These are phyloP conservation scores for Mortierella hygrophila DNA, from an alignment of 192 early-diverging fungal species.

Conservation along the genomic window DNA sequence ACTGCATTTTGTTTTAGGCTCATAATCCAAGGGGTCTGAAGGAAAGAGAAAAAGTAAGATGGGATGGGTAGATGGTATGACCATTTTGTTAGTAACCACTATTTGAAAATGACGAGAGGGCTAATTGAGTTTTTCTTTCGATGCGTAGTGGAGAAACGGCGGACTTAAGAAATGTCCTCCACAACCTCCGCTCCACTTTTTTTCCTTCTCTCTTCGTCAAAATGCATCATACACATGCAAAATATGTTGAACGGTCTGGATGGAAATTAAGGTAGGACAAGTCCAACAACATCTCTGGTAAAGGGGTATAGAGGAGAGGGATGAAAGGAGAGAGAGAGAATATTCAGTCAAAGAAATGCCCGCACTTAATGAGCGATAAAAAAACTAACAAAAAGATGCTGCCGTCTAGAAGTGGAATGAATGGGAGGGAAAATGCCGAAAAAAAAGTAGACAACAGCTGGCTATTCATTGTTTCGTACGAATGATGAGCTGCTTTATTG, in stretches of 20 bases:
- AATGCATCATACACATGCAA: background rate
- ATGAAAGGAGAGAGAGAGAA: background rate
- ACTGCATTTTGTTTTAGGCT: background rate
- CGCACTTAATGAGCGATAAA: background rate
- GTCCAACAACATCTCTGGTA: background rate
- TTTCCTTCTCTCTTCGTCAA: background rate
- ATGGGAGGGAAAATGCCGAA: background rate
- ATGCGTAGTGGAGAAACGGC: background rate
- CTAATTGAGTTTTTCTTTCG: background rate
- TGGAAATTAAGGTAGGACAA: background rate
- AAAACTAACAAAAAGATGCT: no score
- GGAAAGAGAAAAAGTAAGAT: background rate
- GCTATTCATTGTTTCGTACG: background rate
- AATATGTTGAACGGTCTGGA: background rate
- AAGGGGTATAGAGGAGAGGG: background rate
- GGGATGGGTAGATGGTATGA: background rate
- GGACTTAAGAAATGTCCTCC: background rate
- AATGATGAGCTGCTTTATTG: background rate
- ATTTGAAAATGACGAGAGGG: background rate
- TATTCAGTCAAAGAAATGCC: background rate
- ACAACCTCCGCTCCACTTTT: background rate
- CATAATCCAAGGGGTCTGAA: background rate
- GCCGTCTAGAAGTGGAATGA: background rate
- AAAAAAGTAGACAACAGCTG: background rate
- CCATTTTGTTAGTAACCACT: background rate